Evolutionary conservation across 768 basidiomycete genomes (phyloP), one percentile per base, ranked within the genome.

Genomic region (Lactifluus piperatus): DNA sequence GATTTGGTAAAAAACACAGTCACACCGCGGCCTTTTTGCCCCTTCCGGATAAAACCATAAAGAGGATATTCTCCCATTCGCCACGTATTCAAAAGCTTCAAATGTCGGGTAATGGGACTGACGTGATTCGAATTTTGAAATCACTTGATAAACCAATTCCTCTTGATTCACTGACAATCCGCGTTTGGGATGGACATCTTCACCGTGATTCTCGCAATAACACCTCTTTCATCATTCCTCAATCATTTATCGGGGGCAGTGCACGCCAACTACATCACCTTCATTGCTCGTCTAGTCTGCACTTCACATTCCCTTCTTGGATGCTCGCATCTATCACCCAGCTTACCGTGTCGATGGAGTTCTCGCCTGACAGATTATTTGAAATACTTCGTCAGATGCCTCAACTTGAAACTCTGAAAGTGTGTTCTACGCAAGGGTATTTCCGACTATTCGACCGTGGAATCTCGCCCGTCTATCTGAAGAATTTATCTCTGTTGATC

Each of bases 241-340:
- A 55, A 5, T 6, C 32, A 5, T 55, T 55, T 47, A 44, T 55
- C 26, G 54, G 44, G 26, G 54, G 54, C 30, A 13, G 36, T 29
- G 24, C 32, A 11, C 10, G 2, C 26, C 54, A 55, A 55, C 24
- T 55, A 4, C 54, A 24, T 26, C 44, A 55, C 24, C 54, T 55
- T 36, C 54, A 55, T 4, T 55, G 43, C 26, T 55, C 24, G 32
- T 55, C 54, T 18, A 11, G 54, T 7, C 54, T 55, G 0, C 54
- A 55, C 18, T 44, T 55, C 24, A 37, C 45, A n/a, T 55, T 55
- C 22, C 54, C 54, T 26, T 26, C 45, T 20, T 55, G 54, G 54
- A 22, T 37, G 22, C 44, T 55, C 10, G 34, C 30, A 18, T 46
- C 54, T 26, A 47, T 55, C 54, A 34, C 54, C 8, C 34, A 55